Evolutionary conservation across 306 rosid species (phyloP).

Genomic region (Biancaea sappan): DNA sequence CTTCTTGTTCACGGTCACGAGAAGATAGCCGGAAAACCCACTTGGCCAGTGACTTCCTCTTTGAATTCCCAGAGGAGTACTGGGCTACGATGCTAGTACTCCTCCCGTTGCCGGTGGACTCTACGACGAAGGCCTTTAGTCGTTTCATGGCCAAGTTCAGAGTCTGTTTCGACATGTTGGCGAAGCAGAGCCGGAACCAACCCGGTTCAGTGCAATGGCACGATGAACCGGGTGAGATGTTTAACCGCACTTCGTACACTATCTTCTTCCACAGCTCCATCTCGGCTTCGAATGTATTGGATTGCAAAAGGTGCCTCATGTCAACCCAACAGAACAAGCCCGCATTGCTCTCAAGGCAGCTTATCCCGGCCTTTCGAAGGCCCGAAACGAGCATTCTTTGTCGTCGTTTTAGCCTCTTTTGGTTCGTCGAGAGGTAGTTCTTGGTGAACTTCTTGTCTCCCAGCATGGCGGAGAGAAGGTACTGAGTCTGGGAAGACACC

Average conservation of each 20-base stretch:
- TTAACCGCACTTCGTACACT: slow-evolving; percentile 61
- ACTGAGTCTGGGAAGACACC: slow-evolving; percentile 81
- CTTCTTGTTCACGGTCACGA: slow-evolving; percentile 54
- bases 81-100: slow-evolving; percentile 9
- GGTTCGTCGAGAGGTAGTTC: slow-evolving; percentile 64
- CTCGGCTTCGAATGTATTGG: slow-evolving; percentile 74
- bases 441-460: slow-evolving; percentile 69
- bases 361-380: slow-evolving; percentile 56
- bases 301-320: slow-evolving; percentile 65
- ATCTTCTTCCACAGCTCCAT: slow-evolving; percentile 86
- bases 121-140: slow-evolving; percentile 50
- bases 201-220: slow-evolving; percentile 89
- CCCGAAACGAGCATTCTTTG: slow-evolving; percentile 59
- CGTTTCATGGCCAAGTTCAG: slow-evolving; percentile 68
- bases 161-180: slow-evolving; percentile 73
- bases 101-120: slow-evolving; percentile 25
- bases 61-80: slow-evolving; percentile 24
- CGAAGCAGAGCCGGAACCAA: slow-evolving; percentile 84
- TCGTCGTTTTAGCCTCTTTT: slow-evolving; percentile 56
- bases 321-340: slow-evolving; percentile 87
- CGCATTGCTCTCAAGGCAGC: slow-evolving; percentile 70
- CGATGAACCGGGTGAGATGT: slow-evolving; percentile 79
- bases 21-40: slow-evolving; percentile 85
- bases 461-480: slow-evolving; percentile 75
- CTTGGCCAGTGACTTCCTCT: slow-evolving; percentile 56